Evolutionary conservation across 2,329 filamentous ascomycete species (phyloP).

Genomic region (Colletotrichum truncatum): DNA sequence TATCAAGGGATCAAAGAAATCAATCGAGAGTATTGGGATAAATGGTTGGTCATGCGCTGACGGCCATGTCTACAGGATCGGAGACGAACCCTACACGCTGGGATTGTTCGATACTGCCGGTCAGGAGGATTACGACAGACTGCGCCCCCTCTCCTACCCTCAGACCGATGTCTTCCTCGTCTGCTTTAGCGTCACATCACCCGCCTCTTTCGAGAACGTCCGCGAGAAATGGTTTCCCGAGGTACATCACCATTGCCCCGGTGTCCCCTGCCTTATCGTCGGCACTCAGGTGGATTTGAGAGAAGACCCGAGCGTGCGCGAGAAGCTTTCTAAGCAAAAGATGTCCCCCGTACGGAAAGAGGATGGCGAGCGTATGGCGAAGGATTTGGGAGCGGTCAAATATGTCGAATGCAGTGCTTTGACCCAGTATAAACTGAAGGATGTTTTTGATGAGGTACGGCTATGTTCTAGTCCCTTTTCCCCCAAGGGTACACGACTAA

Average conservation of each 20-base stretch:
- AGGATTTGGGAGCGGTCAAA: slow-evolving; percentile 96
- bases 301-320: slow-evolving; percentile 85
- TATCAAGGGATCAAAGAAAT: neutral
- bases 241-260: slow-evolving; percentile 97
- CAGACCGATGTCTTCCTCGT: slow-evolving; percentile 99
- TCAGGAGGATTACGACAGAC: slow-evolving; percentile 98
- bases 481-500: slow-evolving; percentile 12
- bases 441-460: slow-evolving; percentile 97
- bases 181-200: slow-evolving; percentile 98
- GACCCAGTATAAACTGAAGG: slow-evolving; percentile 98
- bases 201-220: slow-evolving; percentile 98
- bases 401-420: slow-evolving; percentile 98
- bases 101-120: slow-evolving; percentile 98
- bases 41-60: slow-evolving; percentile 15
- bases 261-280: slow-evolving; percentile 96
- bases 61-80: slow-evolving; percentile 74
- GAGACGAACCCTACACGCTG: slow-evolving; percentile 97
- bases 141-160: slow-evolving; percentile 95
- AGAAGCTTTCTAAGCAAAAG: slow-evolving; percentile 95
- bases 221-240: slow-evolving; percentile 99
- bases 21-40: neutral
- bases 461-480: neutral
- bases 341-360: slow-evolving; percentile 93
- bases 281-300: slow-evolving; percentile 97
- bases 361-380: slow-evolving; percentile 95